Evolutionary conservation across 768 basidiomycete species (phyloP).

Genomic region (Mycena belliarum): DNA sequence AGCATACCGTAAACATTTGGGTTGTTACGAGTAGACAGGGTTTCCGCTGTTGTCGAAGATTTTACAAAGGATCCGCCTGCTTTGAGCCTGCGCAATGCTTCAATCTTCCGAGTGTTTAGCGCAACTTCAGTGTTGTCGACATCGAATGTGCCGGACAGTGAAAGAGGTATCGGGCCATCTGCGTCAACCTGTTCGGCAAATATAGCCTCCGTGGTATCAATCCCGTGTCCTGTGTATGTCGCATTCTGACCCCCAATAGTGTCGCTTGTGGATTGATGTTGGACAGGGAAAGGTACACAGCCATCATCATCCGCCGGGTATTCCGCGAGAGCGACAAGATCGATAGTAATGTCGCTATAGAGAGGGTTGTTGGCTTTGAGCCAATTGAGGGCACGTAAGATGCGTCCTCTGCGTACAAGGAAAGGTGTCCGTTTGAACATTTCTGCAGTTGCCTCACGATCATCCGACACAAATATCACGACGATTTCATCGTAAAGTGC

Average conservation of each 20-base stretch:
- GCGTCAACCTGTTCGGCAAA: no score
- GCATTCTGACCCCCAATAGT: background rate
- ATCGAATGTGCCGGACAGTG: background rate
- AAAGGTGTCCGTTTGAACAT: no score
- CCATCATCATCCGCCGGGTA: background rate
- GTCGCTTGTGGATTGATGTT: background rate
- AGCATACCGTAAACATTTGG: slow-evolving; percentile 18
- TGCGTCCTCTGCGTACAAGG: no score
- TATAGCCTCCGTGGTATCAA: background rate
- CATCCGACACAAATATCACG: background rate
- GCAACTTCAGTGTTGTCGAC: background rate
- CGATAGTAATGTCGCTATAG: no score
- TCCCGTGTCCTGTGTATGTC: background rate
- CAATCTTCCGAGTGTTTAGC: background rate
- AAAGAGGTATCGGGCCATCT: background rate
- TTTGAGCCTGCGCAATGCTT: background rate
- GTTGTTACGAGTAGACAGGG: slow-evolving; percentile 8
- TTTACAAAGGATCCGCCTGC: background rate
- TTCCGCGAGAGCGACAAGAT: background rate
- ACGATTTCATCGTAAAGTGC: background rate
- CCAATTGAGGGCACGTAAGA: no score
- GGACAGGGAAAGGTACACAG: background rate
- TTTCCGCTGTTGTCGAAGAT: background rate
- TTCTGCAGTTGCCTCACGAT: background rate
- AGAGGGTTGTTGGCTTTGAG: no score